phyloP scores from a whole-genome alignment of 164 flowering plant genomes.

The Santalum album region DNA sequence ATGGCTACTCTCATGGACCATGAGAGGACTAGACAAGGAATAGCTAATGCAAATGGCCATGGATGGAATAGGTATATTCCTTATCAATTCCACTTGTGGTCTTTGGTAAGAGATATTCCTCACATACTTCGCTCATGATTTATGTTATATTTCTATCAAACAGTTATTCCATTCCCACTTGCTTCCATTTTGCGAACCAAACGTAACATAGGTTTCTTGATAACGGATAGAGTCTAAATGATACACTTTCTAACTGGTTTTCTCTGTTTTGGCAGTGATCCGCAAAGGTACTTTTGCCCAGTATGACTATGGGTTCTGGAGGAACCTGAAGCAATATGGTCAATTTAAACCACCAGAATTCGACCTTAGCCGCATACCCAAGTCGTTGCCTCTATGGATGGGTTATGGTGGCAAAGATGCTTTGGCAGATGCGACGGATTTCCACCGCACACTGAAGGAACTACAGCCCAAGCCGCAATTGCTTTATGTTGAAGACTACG shows the following conservation, averaged over 20 bases:
- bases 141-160: no score
- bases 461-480: constrained; percentile 53
- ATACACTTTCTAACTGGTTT: not conserved
- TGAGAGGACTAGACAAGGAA: no score
- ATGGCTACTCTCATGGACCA: no score
- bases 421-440: constrained; percentile 64
- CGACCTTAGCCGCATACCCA: constrained; percentile 57
- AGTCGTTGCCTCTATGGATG: constrained; percentile 82
- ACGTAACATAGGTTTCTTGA: no score
- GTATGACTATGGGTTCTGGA: constrained; percentile 71
- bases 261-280: constrained; percentile 53
- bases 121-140: no score
- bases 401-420: constrained; percentile 85
- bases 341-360: constrained; percentile 51
- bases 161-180: no score
- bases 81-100: no score
- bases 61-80: no score
- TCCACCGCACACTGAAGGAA: constrained; percentile 58
- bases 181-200: no score
- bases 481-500: constrained; percentile 71
- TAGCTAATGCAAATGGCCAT: no score
- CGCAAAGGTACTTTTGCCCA: constrained; percentile 76
- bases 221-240: no score
- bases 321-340: constrained; percentile 61
- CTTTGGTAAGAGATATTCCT: no score